Conservation (phyloP, 371 early-diverging fungal species). For the Lichtheimia ornata region DNA sequence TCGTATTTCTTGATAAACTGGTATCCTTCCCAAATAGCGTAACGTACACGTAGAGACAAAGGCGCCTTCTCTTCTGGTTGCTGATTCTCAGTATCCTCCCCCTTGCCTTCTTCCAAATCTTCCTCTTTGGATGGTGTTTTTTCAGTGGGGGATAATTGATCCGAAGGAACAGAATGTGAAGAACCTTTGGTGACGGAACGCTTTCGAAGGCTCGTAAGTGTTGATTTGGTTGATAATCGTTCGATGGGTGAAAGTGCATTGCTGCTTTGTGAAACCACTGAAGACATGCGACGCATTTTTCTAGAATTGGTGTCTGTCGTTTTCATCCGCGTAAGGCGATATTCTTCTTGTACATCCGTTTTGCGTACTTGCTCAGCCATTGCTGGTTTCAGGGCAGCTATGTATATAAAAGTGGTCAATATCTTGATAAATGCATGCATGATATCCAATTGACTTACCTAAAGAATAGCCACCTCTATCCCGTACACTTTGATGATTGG, state of each 20-base stretch:
- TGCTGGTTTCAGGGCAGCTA: slow-evolving; percentile 24
- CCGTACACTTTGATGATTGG: slow-evolving; percentile 40
- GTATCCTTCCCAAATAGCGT: slow-evolving; percentile 43
- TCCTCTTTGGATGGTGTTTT: neutral
- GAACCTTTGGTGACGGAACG: neutral
- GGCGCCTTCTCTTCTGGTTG: slow-evolving; percentile 27
- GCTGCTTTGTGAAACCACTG: slow-evolving; percentile 13
- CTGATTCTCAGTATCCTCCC: neutral
- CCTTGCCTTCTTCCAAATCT: slow-evolving; percentile 13
- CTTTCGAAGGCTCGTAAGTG: neutral
- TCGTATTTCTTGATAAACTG: slow-evolving; percentile 52
- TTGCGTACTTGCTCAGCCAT: slow-evolving; percentile 29
- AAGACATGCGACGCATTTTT: slow-evolving; percentile 19
- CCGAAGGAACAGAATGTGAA: neutral
- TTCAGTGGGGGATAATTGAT: too few species aligned
- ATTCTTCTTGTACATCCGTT: slow-evolving; percentile 33
- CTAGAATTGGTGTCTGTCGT: slow-evolving; percentile 19
- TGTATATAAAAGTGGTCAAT: slow-evolving; percentile 2
- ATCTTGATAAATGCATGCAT: neutral
- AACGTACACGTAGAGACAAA: slow-evolving; percentile 37
- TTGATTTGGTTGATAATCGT: slow-evolving; percentile 1
- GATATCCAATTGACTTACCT: slow-evolving; percentile 19
- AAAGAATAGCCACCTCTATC: slow-evolving; percentile 47
- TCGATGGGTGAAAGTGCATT: neutral
- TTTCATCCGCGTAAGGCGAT: slow-evolving; percentile 28